phyloP scores from a whole-genome alignment of 805 yeast genomes.

The Kluyveromyces nonfermentans region DNA sequence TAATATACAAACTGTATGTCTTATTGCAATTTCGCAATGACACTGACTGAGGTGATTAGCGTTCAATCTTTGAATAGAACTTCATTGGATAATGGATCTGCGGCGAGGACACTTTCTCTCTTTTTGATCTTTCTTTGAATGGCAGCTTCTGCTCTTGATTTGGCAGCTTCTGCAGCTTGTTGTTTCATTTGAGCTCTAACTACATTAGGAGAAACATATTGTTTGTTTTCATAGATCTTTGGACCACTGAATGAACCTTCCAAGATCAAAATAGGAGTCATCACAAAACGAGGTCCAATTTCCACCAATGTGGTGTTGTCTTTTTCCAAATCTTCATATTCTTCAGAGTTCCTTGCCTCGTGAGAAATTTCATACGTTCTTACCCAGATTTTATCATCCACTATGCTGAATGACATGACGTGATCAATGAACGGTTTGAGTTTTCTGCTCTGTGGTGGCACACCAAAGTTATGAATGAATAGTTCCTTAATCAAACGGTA shows the following conservation, averaged over 20 bases:
- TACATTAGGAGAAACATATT: slow-evolving; percentile 91
- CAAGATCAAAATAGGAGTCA: slow-evolving; percentile 81
- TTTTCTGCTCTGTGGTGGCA: slow-evolving; percentile 88
- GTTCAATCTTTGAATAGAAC: slow-evolving; percentile 48
- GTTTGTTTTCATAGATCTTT: slow-evolving; percentile 92
- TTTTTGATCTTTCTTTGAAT: slow-evolving; percentile 62
- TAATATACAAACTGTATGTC: not conserved
- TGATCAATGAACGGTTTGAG: slow-evolving; percentile 93
- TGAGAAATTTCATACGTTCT: slow-evolving; percentile 85
- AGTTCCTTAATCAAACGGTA: slow-evolving; percentile 71
- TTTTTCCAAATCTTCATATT: slow-evolving; percentile 37
- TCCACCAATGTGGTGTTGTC: slow-evolving; percentile 76
- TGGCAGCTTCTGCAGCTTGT: slow-evolving; percentile 72
- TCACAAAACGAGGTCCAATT: slow-evolving; percentile 92
- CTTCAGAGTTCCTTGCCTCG: slow-evolving; percentile 44
- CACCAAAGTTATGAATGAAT: slow-evolving; percentile 79
- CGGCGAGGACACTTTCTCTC: slow-evolving; percentile 64
- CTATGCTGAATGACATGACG: slow-evolving; percentile 85
- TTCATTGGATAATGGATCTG: slow-evolving; percentile 77
- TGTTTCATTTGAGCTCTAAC: slow-evolving; percentile 83
- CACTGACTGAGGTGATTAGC: not conserved
- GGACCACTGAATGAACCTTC: slow-evolving; percentile 99
- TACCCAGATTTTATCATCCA: slow-evolving; percentile 91
- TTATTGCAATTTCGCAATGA: no score
- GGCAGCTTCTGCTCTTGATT: slow-evolving; percentile 70